Evolutionary conservation across 768 basidiomycete genomes (phyloP).

Genomic region (Calvatia gigantea): DNA sequence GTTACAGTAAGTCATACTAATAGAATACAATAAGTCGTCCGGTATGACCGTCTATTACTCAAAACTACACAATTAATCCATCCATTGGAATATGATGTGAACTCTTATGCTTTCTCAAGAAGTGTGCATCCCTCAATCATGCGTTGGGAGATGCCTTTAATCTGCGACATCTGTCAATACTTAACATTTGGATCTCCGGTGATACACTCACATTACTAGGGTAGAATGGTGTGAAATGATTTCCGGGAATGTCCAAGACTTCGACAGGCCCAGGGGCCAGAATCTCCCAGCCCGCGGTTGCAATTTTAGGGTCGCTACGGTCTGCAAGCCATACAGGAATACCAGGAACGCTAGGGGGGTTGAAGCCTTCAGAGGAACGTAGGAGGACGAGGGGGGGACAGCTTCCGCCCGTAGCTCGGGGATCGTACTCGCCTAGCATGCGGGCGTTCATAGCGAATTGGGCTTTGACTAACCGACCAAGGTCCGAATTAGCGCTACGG

Average conservation of each 20-base stretch:
- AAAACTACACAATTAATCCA: not conserved
- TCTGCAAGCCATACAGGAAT: conserved; percentile 54
- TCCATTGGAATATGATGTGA: no score
- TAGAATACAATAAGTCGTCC: not conserved
- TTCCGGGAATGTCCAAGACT: conserved; percentile 55
- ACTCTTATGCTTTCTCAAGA: conserved; percentile 4
- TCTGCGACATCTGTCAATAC: conserved; percentile 18
- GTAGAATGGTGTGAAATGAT: conserved; percentile 63
- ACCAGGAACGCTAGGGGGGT: conserved; percentile 24
- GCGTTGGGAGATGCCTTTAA: conserved; percentile 25
- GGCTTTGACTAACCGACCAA: conserved; percentile 33
- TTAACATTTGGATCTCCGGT: no score
- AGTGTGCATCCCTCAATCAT: conserved; percentile 21
- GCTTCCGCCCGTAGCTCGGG: conserved; percentile 16
- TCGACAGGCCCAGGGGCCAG: conserved; percentile 34
- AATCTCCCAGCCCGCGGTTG: conserved; percentile 44
- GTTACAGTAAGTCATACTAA: no score
- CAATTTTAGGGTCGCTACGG: conserved; percentile 29
- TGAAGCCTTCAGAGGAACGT: conserved; percentile 48
- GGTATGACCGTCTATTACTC: not conserved
- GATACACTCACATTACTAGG: conserved; percentile 38
- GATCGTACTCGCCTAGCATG: conserved; percentile 46
- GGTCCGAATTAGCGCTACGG: conserved; percentile 24
- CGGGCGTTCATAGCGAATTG: conserved; percentile 49
- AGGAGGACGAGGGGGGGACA: conserved; percentile 44